These are phyloP conservation scores for Blastocrithidia nonstop DNA, from an alignment of 208 protist species.

Conservation along the genomic window DNA sequence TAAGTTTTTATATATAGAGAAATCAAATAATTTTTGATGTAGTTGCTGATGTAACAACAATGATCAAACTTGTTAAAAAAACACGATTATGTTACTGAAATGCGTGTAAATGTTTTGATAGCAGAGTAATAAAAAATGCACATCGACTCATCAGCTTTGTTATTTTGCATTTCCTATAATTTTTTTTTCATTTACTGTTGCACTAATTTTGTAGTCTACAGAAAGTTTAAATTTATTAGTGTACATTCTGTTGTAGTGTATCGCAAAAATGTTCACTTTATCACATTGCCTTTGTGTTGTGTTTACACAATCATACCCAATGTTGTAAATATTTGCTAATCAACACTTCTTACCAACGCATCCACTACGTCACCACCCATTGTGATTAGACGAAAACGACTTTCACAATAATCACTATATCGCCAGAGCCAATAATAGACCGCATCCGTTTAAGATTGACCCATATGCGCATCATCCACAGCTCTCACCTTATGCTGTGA, in stretches of 20 bases:
- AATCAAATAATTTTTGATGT: no score
- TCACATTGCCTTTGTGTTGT: constrained; percentile 25
- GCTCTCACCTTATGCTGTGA: constrained; percentile 15
- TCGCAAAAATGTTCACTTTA: no score
- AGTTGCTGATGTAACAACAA: no score
- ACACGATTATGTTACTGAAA: no score
- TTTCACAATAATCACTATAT: constrained; percentile 3
- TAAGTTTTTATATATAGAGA: no score
- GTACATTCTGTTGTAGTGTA: neutral
- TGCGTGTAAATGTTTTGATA: no score
- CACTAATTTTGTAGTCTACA: no score
- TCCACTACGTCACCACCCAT: constrained; percentile 22
- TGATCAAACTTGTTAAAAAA: no score
- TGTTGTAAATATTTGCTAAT: constrained; percentile 31
- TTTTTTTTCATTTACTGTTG: no score
- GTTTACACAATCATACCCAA: constrained; percentile 48
- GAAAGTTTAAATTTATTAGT: neutral
- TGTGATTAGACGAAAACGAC: constrained; percentile 62
- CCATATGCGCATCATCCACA: constrained; percentile 23
- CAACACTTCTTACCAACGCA: constrained; percentile 24
- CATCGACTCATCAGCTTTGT: no score
- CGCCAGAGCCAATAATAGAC: neutral
- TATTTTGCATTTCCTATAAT: no score
- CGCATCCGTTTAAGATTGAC: constrained; percentile 17
- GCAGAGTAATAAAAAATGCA: no score